Evolutionary conservation across 1,284 basidiomycete genomes (phyloP), one percentile per base, ranked within the genome.

Genomic region (Testicularia cyperi): DNA sequence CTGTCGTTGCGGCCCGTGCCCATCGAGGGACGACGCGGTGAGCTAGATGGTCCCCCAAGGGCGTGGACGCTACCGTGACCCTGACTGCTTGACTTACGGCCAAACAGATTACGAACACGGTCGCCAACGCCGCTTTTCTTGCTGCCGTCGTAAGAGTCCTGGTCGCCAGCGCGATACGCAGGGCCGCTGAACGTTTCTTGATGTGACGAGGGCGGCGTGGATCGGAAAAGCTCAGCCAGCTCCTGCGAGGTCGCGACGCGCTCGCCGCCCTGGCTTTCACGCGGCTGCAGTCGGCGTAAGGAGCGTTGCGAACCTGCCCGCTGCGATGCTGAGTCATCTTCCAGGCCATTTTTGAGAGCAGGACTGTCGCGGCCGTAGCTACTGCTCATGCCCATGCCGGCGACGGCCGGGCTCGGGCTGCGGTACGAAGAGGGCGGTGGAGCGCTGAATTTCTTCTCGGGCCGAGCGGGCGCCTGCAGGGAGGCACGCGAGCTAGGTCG

Each of bases 201-300:
- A 2, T 38, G 37, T 4, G 63, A 34, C 2, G 46, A 49, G 8
- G 66, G 66, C 1, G 67, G 67, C 32, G 65, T 64, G 21, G 64
- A 53, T 18, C 47, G 61, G 46, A 68, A 53, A 4, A 69, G 38
- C n/a, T 68, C 65, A 6, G 60, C 53, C 12, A 69, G 58, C 7
- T 69, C 66, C 32, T 51, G 49, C 15, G 37, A 26, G 0, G 39
- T 29, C 16, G 58, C 7, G 9, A 15, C 33, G 30, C 52, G 46
- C 16, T 52, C 47, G 12, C n/a, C n/a, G n/a, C 15, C 18, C 15
- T 62, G 40, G 19, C 40, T 38, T 23, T 55, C 47, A 22, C 65
- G 60, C 10, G 65, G 47, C 39, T 65, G 55, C 35, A 67, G 39
- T 7, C 54, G 58, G 18, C 45, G 42, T 6, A 28, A 20, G 16